Base-by-base conservation (phyloP, 2,329 filamentous ascomycete genomes). In the Fusarium setosum region DNA sequence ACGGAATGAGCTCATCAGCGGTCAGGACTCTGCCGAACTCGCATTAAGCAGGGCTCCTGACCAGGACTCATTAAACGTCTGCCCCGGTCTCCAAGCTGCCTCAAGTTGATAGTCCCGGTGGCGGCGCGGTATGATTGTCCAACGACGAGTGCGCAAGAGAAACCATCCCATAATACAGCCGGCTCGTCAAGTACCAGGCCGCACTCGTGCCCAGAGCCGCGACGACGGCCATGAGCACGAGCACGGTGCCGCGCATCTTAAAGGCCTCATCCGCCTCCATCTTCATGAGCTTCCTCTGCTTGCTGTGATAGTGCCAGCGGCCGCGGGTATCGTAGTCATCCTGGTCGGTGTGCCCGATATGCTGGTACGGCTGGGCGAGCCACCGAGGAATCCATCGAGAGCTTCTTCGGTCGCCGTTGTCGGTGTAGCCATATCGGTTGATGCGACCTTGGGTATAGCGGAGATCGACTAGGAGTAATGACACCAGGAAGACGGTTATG, bases 231-330 rank as follows among this genome's bases (percentile, higher is more conserved):
- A 91, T 72, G 3, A 76, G 79, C 5, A 83, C 72, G 21, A 90
- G 76, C n/a, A 91, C 82, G 18, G 78, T 78, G 11, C 80, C 77
- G 21, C 87, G 82, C 73, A 90, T 80, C 72, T 85, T 83, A 64
- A 92, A 88, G 4, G 89, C 89, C 70, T 91, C 88, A 4, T 81
- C 81, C 15, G 88, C 82, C 73, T 92, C 87, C 80, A 89, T 79
- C 72, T 79, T 84, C 71, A 89, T 83, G 52, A 92, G 79, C 73
- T 88, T 87, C 60, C 84, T 80, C 76, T 88, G 85, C 73, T 86
- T 84, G 65, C 80, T 83, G 74, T 86, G 85, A 63, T 86, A 87
- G 67, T 84, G 83, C 74, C 77, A 81, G 17, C 74, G 67, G 32
- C 71, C 66, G 44, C 61, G 53, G 45, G 50, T 34, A 35, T 65